These are phyloP conservation scores for Cladophialophora exuberans DNA, from an alignment of 2,329 filamentous ascomycete species.

Conservation along the genomic window DNA sequence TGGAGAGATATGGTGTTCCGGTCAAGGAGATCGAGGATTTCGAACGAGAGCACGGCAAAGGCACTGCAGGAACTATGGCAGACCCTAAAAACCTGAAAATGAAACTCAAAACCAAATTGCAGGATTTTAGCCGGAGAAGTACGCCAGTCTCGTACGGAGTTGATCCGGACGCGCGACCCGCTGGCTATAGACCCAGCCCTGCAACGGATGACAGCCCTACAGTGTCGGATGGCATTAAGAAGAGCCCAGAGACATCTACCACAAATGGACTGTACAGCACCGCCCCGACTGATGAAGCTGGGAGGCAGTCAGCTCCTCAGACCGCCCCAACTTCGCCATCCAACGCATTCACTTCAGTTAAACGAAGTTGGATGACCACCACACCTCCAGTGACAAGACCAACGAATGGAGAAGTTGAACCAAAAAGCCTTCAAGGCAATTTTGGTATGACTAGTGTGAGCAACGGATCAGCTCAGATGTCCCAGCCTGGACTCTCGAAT, in stretches of 20 bases:
- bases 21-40: constrained; percentile 32
- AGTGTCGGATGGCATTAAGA: constrained; percentile 14
- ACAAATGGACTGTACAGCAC: constrained; percentile 15
- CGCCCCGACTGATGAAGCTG: constrained; percentile 2
- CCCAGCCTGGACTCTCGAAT: constrained; percentile 1
- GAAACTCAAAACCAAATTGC: constrained; percentile 28
- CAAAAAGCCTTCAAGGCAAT: constrained; percentile 28
- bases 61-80: constrained; percentile 33
- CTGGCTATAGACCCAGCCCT: constrained; percentile 28
- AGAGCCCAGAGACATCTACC: constrained; percentile 14
- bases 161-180: constrained; percentile 27
- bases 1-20: constrained; percentile 33
- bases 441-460: constrained; percentile 14
- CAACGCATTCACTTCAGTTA: constrained; percentile 7
- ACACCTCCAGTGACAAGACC: constrained; percentile 2
- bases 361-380: constrained; percentile 12
- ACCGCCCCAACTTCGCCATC: constrained; percentile 3
- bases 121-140: constrained; percentile 13
- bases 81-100: constrained; percentile 34
- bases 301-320: constrained; percentile 5
- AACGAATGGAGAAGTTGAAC: constrained; percentile 16
- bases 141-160: constrained; percentile 23
- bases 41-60: constrained; percentile 30
- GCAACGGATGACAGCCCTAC: constrained; percentile 20
- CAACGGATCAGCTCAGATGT: not conserved